Evolutionary conservation across 768 basidiomycete species (phyloP), one percentile per base, ranked within the genome.

Genomic region (Mycena maculata): DNA sequence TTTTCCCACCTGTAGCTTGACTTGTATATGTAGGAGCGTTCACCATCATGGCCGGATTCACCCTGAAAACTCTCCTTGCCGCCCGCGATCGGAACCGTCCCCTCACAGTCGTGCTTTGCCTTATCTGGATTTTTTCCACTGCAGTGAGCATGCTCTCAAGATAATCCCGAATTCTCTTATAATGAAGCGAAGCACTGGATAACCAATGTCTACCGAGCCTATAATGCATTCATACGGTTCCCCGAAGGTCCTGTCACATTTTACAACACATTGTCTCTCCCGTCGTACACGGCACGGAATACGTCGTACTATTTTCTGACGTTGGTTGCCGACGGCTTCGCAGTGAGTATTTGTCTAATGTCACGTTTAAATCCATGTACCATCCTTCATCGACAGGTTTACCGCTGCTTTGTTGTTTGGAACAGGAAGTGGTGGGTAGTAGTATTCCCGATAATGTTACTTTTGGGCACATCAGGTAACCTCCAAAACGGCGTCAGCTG

Each of bases 111-210:
- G 41, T 42, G 10, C 41, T 42, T n/a, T 10, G 6, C 20, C 41
- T 42, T 20, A 42, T 42, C 11, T 42, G 41, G 41, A 42, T 42
- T n/a, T 20, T 42, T 6, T 42, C 41, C 11, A 42, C 41, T 20
- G 20, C 20, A 20, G 41, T 42, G 41, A 42, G n/a, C n/a, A n/a
- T n/a, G n/a, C 20, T 42, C 18, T 6, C 20, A 42, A 9, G 6
- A 6, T 10, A 9, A 42, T 20, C 6, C 41, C 6, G 41, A 12
- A 6, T 42, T 42, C 13, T 6, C 20, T 12, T 10, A n/a, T 10
- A 13, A n/a, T 6, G 41, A 42, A 42, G 25, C 25, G 36, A n/a
- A 61, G 60, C 48, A 50, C 23, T 61, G 60, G 60, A 61, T 52
- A 8, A 23, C 22, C 25, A 61, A 52, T 18, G 60, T 61, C 11